Base-by-base conservation (phyloP, 2,329 filamentous ascomycete genomes). In the Xylariales sp. region DNA sequence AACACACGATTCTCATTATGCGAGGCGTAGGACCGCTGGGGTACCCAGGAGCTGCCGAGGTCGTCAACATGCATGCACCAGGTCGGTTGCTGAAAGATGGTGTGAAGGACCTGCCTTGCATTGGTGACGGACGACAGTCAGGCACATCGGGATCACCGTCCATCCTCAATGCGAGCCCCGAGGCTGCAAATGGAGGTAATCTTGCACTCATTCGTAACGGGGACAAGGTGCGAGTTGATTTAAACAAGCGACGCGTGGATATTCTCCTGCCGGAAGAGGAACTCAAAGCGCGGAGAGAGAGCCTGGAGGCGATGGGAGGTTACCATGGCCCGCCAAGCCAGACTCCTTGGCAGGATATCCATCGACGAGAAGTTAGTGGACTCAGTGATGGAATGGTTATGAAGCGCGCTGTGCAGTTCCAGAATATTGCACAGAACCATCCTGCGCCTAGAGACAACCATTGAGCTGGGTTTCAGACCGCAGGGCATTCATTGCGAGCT, bases 111-210 rank as follows among this genome's bases (percentile, higher is more conserved):
- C 54, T 77, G 35, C 66, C 68, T 6, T 74, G 70, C 43, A 71
- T 78, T 44, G 74, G 74, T 5, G 73, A 78, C 49, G 74, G 73
- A 1, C 59, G 74, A 34, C 74, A 77, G 51, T 75, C 70, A 6
- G 73, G 74, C 22, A 78, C 74, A 3, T 76, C 73, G 3, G 72
- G 69, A 0, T 73, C 69, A 3, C 74, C 73, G 1, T 74, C 70
- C 0, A 76, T 78, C 38, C 56, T 77, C n/a, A 76, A 77, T 45
- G 73, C 72, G 2, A 73, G 66, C 32, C 73, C 74, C 6, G 74
- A 78, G 53, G 73, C 74, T 10, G 71, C 73, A 2, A 70, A 69
- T 8, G 73, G 72, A 6, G 73, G 74, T 1, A 76, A 76, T 40
- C 59, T 77, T 15, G 72, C 69, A 4, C 60, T 77, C 15, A 53